Evolutionary conservation across 805 yeast species (phyloP), one percentile per base, ranked within the genome.

Genomic region (Metschnikowia noctiluminum): DNA sequence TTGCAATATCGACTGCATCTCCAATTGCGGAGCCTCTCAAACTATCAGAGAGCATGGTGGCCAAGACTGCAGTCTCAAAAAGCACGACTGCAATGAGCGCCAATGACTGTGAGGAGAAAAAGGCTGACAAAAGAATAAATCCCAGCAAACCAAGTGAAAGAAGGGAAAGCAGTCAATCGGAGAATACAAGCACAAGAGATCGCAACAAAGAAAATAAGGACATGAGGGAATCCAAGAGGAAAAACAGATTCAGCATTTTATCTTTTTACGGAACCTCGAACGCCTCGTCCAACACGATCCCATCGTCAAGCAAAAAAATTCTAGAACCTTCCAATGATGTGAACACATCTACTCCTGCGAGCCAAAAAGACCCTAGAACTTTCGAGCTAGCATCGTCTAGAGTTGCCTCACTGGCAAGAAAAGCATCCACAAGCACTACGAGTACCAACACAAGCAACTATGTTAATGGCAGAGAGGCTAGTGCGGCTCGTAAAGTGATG

Each of bases 401-500:
- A 14, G 35, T 35, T 9, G 36, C 7, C 26, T 31, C 37, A 26
- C 52, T 40, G 47, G 15, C 47, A 6, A 31, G 46, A 8, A 48
- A 48, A 21, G 41, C 43, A n/a, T 47, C 54, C 14, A 34, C 45
- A 15, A 45, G 46, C 38, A 42, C 55, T 12, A 12, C 10, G 36
- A 34, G 36, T 30, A 58, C 65, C 13, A 51, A 51, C 43, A 50
- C 54, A 38, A 43, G 57, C 35, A 51, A 70, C 42, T 57, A 66
- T 56, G 65, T 55, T 48, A 61, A 58, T 54, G 65, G 71, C 52
- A 81, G 78, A 56, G 88, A 83, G 56, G 81, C 82, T 16, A 83
- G 90, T 42, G 85, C 94, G 2, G 89, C 94, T 6, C 81, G 83
- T 32, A 56, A 55, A 28, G 60, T 56, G 43, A 56, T 56, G 60